A percentile compares a stretch with the other conserved stretches of the same genome.
phyloP scores from a whole-genome alignment of 257 asterid species.

The Solanum habrochaites region DNA sequence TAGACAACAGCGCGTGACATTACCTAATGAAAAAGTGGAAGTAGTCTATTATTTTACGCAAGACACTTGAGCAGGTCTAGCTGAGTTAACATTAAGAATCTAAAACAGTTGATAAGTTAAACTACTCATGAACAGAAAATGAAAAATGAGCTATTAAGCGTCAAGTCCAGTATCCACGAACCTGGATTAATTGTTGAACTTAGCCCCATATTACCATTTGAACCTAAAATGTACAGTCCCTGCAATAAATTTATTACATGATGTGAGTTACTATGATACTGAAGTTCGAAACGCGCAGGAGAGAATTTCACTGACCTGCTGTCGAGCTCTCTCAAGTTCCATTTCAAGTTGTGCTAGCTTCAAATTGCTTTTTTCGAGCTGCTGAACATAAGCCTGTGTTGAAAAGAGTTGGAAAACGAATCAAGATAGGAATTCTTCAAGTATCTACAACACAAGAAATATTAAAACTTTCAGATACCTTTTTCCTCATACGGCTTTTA shows the following conservation, averaged over 20 bases:
- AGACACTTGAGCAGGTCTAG: neutral
- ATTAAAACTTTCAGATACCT: constrained; percentile 31
- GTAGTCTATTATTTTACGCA: neutral
- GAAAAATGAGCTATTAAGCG: neutral
- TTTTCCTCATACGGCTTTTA: constrained; percentile 79
- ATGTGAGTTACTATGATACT: neutral
- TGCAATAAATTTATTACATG: constrained; percentile 2
- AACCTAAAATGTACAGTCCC: constrained; percentile 52
- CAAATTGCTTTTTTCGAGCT: constrained; percentile 71
- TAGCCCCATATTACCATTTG: constrained; percentile 39
- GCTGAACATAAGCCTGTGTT: constrained; percentile 84
- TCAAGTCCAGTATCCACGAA: neutral
- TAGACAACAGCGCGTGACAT: neutral
- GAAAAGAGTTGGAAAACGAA: neutral
- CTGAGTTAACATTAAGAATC: neutral
- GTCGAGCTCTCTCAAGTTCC: constrained; percentile 75
- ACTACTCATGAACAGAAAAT: neutral
- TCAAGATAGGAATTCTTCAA: neutral
- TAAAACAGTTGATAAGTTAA: neutral
- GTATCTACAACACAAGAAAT: neutral
- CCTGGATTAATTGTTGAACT: constrained; percentile 50
- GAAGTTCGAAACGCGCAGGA: neutral
- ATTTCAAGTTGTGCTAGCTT: constrained; percentile 80
- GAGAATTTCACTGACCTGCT: constrained; percentile 29
- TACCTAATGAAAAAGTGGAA: neutral